These are phyloP conservation scores for Gossypium turneri DNA, from an alignment of 345 rosid genomes.

Conservation along the genomic window DNA sequence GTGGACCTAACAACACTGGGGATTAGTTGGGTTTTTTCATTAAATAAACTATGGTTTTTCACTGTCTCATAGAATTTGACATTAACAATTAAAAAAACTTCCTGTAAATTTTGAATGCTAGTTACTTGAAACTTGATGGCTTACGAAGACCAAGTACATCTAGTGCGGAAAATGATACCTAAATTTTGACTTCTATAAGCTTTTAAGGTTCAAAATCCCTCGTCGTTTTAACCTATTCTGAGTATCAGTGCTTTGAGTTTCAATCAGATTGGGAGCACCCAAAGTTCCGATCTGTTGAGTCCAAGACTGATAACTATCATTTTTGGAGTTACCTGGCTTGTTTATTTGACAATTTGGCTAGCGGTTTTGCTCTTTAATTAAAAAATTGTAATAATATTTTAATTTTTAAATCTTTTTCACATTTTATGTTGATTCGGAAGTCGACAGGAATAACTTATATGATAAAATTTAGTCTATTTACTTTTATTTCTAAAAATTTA, in stretches of 20 bases:
- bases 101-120: neutral
- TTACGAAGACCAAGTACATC: neutral
- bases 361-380: neutral
- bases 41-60: neutral
- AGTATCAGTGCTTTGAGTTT: neutral
- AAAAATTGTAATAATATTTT: too few relatives aligned
- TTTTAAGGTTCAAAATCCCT: slow-evolving; percentile 8
- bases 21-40: slow-evolving; percentile 20
- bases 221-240: neutral
- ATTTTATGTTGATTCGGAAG: too few relatives aligned
- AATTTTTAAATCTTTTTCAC: too few relatives aligned
- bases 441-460: too few relatives aligned
- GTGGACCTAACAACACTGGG: slow-evolving; percentile 20
- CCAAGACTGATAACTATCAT: neutral
- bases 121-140: neutral
- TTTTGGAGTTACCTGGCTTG: neutral
- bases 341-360: neutral
- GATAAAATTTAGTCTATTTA: too few relatives aligned
- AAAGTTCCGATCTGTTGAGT: neutral
- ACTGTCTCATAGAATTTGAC: too few relatives aligned
- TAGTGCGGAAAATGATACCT: neutral
- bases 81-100: too few relatives aligned
- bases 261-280: neutral
- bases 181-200: neutral
- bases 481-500: too few relatives aligned